These are phyloP conservation scores for Pyrus hybrid DNA, from an alignment of 331 rosid genomes.

Conservation along the genomic window DNA sequence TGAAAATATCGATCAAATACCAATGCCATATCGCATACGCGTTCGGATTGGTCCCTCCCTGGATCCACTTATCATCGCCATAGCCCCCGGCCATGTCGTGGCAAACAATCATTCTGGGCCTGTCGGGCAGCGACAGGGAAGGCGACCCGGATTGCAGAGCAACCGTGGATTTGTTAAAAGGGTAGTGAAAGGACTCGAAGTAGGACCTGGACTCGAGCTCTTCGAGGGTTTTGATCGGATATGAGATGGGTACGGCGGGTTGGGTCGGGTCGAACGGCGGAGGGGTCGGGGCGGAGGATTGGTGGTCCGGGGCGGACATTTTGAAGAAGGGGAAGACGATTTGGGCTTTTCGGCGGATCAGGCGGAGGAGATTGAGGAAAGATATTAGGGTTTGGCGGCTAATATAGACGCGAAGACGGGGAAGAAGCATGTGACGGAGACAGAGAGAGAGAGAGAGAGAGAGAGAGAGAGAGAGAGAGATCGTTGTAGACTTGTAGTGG, in stretches of 20 bases:
- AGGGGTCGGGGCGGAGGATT: constrained; percentile 5
- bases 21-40: constrained; percentile 87
- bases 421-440: constrained; percentile 7
- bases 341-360: not conserved
- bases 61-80: constrained; percentile 76
- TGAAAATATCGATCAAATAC: constrained; percentile 83
- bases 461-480: not conserved
- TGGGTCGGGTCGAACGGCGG: constrained; percentile 54
- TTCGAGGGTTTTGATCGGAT: constrained; percentile 72
- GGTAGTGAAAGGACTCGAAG: constrained; percentile 76
- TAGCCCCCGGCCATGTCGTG: constrained; percentile 91
- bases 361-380: constrained; percentile 14
- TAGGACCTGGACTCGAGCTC: constrained; percentile 67
- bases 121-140: constrained; percentile 34
- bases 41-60: constrained; percentile 68
- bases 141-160: constrained; percentile 21
- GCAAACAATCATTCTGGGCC: constrained; percentile 76
- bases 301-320: constrained; percentile 27
- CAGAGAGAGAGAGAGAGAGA: not conserved
- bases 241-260: constrained; percentile 67
- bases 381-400: constrained; percentile 15
- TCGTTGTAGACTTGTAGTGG: too few relatives aligned
- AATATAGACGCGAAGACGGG: constrained; percentile 20
- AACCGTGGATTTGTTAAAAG: constrained; percentile 64
- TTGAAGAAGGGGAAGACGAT: not conserved